phyloP scores from a whole-genome alignment of 257 asterid species.

The Parsonsia alboflavescens region DNA sequence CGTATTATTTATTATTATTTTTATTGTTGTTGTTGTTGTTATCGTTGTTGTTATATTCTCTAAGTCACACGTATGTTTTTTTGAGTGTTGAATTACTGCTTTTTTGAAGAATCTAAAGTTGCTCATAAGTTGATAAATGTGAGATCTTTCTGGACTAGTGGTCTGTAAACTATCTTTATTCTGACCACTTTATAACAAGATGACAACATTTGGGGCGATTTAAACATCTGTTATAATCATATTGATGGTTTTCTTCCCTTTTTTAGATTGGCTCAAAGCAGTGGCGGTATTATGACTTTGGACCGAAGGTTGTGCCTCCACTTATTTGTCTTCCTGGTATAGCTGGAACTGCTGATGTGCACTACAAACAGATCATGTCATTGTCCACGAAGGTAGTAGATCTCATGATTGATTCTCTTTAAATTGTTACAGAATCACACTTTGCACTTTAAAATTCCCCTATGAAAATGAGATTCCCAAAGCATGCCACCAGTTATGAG shows the following conservation, averaged over 20 bases:
- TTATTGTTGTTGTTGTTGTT: no score
- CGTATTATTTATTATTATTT: no score
- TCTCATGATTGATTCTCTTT: slow-evolving; percentile 6
- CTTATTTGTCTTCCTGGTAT: slow-evolving; percentile 92
- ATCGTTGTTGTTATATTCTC: no score
- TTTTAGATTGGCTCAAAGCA: slow-evolving; percentile 85
- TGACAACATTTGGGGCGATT: not conserved
- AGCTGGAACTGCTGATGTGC: slow-evolving; percentile 93
- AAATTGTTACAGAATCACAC: not conserved
- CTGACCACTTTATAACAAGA: not conserved
- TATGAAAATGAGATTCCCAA: not conserved
- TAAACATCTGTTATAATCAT: not conserved
- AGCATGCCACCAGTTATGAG: not conserved
- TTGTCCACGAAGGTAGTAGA: slow-evolving; percentile 82
- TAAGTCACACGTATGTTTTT: no score
- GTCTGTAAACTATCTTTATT: not conserved
- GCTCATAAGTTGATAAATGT: not conserved
- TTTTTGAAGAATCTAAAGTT: no score
- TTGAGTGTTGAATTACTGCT: no score
- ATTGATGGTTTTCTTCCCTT: slow-evolving; percentile 1
- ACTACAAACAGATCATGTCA: slow-evolving; percentile 95
- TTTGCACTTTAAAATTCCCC: not conserved
- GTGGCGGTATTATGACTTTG: slow-evolving; percentile 98
- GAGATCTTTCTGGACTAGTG: not conserved
- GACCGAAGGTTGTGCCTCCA: slow-evolving; percentile 92